phyloP scores from a whole-genome alignment of 129 eudicot genomes.

The Ambrosia artemisiifolia region DNA sequence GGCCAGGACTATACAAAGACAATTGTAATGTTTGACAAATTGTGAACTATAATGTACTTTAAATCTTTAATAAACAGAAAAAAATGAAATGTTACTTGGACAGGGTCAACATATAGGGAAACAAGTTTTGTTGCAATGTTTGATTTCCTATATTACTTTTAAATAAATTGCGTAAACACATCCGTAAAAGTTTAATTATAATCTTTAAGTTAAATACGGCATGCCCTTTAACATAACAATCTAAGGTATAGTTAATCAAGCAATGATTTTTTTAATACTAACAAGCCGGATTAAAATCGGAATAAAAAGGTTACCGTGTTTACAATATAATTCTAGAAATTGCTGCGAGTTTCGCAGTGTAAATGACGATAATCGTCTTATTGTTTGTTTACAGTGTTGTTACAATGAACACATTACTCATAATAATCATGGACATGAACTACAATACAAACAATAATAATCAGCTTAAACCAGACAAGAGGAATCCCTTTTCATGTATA shows the following conservation, averaged over 20 bases:
- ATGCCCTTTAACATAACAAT: neutral
- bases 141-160: neutral
- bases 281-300: neutral
- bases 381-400: neutral
- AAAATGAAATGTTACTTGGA: neutral
- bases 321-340: neutral
- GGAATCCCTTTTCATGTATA: neutral
- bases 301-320: neutral
- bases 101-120: neutral
- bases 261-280: neutral
- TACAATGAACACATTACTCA: neutral
- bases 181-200: neutral
- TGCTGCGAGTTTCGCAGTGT: neutral
- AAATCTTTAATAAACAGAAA: neutral
- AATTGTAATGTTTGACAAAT: too few species aligned
- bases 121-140: neutral
- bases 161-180: too few species aligned
- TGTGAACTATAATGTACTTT: neutral
- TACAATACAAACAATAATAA: neutral
- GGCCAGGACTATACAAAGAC: too few species aligned
- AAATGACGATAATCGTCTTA: neutral
- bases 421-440: neutral
- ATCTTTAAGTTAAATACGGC: neutral
- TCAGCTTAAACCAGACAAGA: slow-evolving; percentile 16
- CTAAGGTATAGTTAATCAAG: neutral